These are phyloP conservation scores for Avena atlantica DNA, from an alignment of 176 grass and related monocot species.

Conservation along the genomic window DNA sequence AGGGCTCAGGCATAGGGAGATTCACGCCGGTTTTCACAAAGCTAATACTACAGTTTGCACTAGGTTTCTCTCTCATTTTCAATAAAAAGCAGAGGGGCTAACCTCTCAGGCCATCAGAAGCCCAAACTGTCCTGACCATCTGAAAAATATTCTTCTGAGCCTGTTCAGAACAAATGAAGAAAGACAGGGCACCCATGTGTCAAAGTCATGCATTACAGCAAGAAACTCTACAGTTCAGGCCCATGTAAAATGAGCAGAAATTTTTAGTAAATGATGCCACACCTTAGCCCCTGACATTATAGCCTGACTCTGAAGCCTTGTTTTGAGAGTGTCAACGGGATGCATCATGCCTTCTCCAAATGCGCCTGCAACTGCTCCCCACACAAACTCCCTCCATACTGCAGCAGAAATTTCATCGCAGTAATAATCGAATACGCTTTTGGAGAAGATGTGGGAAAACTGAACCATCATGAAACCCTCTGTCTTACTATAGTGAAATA, in stretches of 20 bases:
- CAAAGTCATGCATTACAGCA: not conserved
- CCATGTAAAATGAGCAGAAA: not conserved
- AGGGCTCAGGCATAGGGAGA: not conserved
- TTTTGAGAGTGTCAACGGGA: constrained; percentile 6
- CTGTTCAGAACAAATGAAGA: not conserved
- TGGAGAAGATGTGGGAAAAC: not conserved
- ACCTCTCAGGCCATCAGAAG: constrained; percentile 8
- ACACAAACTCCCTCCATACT: constrained; percentile 5
- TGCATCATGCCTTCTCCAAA: constrained; percentile 14
- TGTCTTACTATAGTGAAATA: constrained; percentile 15
- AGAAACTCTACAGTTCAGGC: not conserved
- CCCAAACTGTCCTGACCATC: constrained; percentile 12
- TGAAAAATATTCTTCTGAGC: constrained; percentile 17
- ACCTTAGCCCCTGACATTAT: not conserved
- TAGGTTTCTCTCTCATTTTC: not conserved
- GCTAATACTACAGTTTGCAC: not conserved
- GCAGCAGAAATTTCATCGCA: not conserved
- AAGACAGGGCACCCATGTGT: not conserved
- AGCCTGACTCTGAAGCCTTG: constrained; percentile 12
- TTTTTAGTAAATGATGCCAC: not conserved
- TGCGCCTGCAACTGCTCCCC: not conserved
- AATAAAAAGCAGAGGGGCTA: not conserved
- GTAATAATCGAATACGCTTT: not conserved
- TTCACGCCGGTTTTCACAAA: not conserved
- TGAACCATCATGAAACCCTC: not conserved